Evolutionary conservation across 2,329 filamentous ascomycete species (phyloP).

Genomic region (Fusarium palustre): DNA sequence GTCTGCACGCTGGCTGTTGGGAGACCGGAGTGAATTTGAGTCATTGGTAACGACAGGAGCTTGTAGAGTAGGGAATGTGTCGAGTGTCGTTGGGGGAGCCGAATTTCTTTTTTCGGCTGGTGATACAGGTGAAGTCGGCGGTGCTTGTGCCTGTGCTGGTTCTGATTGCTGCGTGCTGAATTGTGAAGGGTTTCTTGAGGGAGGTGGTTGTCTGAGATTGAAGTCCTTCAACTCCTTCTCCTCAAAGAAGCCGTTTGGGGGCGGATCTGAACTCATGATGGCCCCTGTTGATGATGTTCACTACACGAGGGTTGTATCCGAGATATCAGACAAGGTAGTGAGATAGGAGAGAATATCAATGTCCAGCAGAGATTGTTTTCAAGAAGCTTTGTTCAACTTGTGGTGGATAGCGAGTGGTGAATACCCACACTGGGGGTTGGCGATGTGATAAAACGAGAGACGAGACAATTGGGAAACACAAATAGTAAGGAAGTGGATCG

Average conservation of each 20-base stretch:
- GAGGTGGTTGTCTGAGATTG: constrained; percentile 35
- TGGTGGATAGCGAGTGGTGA: constrained; percentile 35
- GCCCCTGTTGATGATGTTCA: constrained; percentile 3
- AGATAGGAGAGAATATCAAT: neutral
- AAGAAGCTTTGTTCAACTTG: constrained; percentile 1
- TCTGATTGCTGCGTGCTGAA: constrained; percentile 11
- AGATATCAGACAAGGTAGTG: neutral
- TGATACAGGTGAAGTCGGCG: constrained; percentile 14
- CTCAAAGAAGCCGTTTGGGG: constrained; percentile 18
- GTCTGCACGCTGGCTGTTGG: constrained; percentile 49
- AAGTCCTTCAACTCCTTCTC: constrained; percentile 35
- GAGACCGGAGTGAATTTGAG: constrained; percentile 40
- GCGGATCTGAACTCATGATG: constrained; percentile 40
- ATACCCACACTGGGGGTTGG: constrained; percentile 17
- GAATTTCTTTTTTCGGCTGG: constrained; percentile 39
- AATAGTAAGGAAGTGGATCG: constrained; percentile 28
- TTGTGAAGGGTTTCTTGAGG: constrained; percentile 32
- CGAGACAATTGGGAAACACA: constrained; percentile 5
- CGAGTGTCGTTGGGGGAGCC: constrained; percentile 47
- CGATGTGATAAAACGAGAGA: constrained; percentile 27
- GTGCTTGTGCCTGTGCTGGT: constrained; percentile 11
- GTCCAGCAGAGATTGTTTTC: constrained; percentile 5
- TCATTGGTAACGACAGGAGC: constrained; percentile 45
- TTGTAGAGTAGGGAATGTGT: constrained; percentile 49
- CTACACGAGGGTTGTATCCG: constrained; percentile 1